These are phyloP conservation scores for Conidiobolus coronatus DNA, from an alignment of 371 early-diverging fungal genomes.

Conservation along the genomic window DNA sequence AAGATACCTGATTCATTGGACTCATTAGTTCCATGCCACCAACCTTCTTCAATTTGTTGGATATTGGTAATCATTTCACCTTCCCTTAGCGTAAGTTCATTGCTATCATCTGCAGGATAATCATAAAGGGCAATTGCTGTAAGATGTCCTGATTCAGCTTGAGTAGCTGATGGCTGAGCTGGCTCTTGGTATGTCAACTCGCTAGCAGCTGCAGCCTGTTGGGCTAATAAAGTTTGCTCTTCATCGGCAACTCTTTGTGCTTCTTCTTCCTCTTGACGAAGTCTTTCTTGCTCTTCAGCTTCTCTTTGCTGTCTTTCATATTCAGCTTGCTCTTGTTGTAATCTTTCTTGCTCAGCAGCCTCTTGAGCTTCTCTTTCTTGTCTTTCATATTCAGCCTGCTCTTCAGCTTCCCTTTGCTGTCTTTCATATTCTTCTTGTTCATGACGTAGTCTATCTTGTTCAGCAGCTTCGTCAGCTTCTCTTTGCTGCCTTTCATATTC, in stretches of 20 bases:
- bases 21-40: slow-evolving; percentile 52
- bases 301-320: neutral
- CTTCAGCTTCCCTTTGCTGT: slow-evolving; percentile 10
- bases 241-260: neutral
- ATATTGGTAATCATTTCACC: slow-evolving; percentile 49
- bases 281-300: neutral
- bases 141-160: neutral
- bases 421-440: slow-evolving; percentile 9
- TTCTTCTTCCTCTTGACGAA: neutral
- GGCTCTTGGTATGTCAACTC: neutral
- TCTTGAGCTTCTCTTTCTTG: neutral
- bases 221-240: neutral
- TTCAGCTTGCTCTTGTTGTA: slow-evolving; percentile 6
- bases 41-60: slow-evolving; percentile 56
- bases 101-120: slow-evolving; percentile 32
- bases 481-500: slow-evolving; percentile 16
- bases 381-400: slow-evolving; percentile 1
- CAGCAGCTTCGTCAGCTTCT: slow-evolving; percentile 9
- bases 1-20: slow-evolving; percentile 35
- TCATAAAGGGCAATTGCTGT: slow-evolving; percentile 25
- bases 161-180: neutral
- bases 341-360: neutral
- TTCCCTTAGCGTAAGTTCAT: slow-evolving; percentile 39
- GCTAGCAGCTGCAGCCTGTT: neutral
- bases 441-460: slow-evolving; percentile 7